Base-by-base conservation (phyloP, 176 grass and related monocot genomes). In the Pontederia paniculata region DNA sequence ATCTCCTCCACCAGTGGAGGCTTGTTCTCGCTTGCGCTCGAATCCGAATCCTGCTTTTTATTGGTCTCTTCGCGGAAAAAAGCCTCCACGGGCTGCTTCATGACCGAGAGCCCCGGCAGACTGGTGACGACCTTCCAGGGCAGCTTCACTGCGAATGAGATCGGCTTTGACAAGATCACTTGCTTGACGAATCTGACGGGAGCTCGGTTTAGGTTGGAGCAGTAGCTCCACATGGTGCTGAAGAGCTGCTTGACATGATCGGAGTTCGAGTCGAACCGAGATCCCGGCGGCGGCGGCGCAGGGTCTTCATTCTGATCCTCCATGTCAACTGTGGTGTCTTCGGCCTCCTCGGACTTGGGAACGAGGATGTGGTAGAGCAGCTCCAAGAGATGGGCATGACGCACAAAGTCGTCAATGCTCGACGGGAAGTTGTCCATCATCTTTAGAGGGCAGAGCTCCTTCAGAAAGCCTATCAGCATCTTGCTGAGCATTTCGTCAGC, bases 1-100 rank as follows among this genome's bases (percentile, higher is more conserved):
- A 86, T 96, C 74, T 89, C 90, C 58, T 96, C 76, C 0, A 89
- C 56, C 54, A 96, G 49, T 21, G 85, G 90, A 0, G 74, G 56
- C 2, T 4, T 15, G 55, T 55, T 71, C 48, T 10, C 48, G 10
- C 69, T 21, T 9, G 10, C 55, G 44, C 3, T 21, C 51, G 10
- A 9, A 22, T 50, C 22, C 54, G 31, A 19, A 6, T 19, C 54
- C 21, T 14, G 41, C 82, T 25, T 37, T 37, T 37, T 9, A 12
- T 41, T 14, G 7, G 12, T 58, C 31, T 44, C 28, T 45, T 72
- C 57, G 11, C 37, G 9, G 28, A 37, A 37, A 37, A 37, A 37
- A 6, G 28, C 28, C 28, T 37, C 28, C 28, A 37, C 28, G 1
- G 28, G 28, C 28, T 37, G 28, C 28, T 37, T 37, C 28, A 37